Percentiles rank a stretch among this genome's conserved stretches.
These are phyloP conservation scores for Tetrahymena elliotti DNA, from an alignment of 73 alveolate species.

Conservation along the genomic window DNA sequence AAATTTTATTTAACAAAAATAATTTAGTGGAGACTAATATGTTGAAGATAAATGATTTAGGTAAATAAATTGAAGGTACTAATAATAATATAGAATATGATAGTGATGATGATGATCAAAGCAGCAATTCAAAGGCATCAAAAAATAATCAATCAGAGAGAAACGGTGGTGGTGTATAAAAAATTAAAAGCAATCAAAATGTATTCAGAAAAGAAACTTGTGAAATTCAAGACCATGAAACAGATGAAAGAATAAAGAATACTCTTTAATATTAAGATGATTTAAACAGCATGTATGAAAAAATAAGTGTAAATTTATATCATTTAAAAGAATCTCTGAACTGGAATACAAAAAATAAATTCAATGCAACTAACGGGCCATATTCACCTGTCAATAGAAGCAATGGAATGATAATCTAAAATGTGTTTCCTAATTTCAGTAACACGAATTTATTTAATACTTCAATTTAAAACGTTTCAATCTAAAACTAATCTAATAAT, in stretches of 20 bases:
- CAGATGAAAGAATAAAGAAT: background rate
- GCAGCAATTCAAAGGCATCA: background rate
- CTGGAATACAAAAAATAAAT: background rate
- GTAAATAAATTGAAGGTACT: background rate
- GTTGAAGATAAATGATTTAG: background rate
- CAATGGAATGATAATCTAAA: background rate
- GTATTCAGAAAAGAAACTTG: background rate
- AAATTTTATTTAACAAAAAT: no score
- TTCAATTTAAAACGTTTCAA: background rate
- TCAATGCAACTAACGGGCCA: background rate
- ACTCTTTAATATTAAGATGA: background rate
- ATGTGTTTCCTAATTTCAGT: background rate
- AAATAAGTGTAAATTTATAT: background rate
- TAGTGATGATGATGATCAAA: background rate
- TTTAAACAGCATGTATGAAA: background rate
- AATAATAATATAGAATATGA: background rate
- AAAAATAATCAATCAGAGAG: background rate
- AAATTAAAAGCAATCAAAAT: background rate
- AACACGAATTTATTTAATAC: background rate
- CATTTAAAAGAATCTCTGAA: background rate
- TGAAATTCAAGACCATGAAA: background rate
- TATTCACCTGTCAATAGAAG: background rate
- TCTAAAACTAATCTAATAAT: background rate
- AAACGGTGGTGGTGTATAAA: background rate
- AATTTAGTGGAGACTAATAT: background rate